Evolutionary conservation across 208 protist genomes (phyloP).

Genomic region (Leishmania major): DNA sequence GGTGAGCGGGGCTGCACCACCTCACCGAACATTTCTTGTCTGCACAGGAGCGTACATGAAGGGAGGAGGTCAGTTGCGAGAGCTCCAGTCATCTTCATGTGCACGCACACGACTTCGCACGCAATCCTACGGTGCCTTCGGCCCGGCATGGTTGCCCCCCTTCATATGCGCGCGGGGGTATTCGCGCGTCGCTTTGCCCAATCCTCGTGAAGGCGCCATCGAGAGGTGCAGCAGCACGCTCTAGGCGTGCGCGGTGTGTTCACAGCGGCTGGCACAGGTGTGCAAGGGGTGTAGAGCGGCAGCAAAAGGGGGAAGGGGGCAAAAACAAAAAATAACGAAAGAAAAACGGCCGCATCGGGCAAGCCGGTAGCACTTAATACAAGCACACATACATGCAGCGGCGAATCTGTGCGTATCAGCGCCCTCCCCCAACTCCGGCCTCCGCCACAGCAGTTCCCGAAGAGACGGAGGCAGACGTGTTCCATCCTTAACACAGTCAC

Average conservation of each 20-base stretch:
- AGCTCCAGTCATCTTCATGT: neutral
- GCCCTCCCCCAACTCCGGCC: neutral
- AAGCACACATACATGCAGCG: neutral
- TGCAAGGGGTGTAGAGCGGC: neutral
- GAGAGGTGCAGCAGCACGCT: neutral
- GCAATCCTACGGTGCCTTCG: neutral
- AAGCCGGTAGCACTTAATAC: too few relatives aligned
- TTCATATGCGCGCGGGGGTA: neutral
- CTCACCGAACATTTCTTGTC: neutral
- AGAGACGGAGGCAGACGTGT: neutral
- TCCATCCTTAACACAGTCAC: neutral
- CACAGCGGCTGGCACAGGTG: neutral
- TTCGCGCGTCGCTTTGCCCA: neutral
- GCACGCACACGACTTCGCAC: neutral
- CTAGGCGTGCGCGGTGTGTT: neutral
- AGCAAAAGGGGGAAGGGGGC: neutral
- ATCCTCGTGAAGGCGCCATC: neutral
- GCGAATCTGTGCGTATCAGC: neutral
- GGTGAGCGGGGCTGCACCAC: neutral
- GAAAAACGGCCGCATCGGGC: too few relatives aligned
- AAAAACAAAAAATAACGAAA: neutral
- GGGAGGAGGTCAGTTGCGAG: neutral
- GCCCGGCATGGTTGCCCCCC: neutral
- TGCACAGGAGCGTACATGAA: neutral
- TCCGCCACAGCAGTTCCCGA: neutral